Evolutionary conservation across 164 flowering plant species (phyloP).

Genomic region (Litsea cubeba): DNA sequence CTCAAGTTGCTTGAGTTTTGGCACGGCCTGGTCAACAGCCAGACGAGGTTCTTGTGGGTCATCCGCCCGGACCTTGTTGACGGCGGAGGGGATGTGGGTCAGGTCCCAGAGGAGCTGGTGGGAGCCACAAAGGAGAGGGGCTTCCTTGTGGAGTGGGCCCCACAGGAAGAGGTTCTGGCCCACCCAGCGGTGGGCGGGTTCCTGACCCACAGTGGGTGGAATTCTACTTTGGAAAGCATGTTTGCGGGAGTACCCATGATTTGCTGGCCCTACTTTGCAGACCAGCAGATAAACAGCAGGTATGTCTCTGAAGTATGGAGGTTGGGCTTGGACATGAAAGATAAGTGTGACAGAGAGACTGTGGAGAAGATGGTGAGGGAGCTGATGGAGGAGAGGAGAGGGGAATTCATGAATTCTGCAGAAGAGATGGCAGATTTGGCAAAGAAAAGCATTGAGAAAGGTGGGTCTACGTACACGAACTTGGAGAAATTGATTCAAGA

Average conservation of each 20-base stretch:
- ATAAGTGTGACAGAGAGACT: slow-evolving; percentile 17
- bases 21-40: slow-evolving; percentile 44
- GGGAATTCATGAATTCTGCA: slow-evolving; percentile 12
- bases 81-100: slow-evolving; percentile 5
- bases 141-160: slow-evolving; percentile 25
- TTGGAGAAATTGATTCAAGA: slow-evolving; percentile 21
- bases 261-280: slow-evolving; percentile 25
- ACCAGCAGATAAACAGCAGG: slow-evolving; percentile 27
- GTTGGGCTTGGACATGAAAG: slow-evolving; percentile 32
- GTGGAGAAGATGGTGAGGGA: slow-evolving; percentile 31
- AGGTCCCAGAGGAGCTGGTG: slow-evolving; percentile 15
- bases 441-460: slow-evolving; percentile 10
- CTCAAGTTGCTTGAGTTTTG: slow-evolving; percentile 39
- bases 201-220: slow-evolving; percentile 32
- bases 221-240: slow-evolving; percentile 26
- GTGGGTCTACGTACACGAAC: slow-evolving; percentile 25
- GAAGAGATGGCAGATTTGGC: slow-evolving; percentile 15
- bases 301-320: slow-evolving; percentile 22
- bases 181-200: slow-evolving; percentile 33
- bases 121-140: slow-evolving; percentile 27
- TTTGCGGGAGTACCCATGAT: slow-evolving; percentile 25
- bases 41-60: slow-evolving; percentile 45
- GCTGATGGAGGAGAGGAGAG: slow-evolving; percentile 25
- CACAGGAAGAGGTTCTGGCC: slow-evolving; percentile 25
- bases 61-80: slow-evolving; percentile 25